A percentile compares a stretch with the other conserved stretches of the same genome.
These are phyloP conservation scores for Lathyrus oleraceus DNA, from an alignment of 306 rosid species.

Conservation along the genomic window DNA sequence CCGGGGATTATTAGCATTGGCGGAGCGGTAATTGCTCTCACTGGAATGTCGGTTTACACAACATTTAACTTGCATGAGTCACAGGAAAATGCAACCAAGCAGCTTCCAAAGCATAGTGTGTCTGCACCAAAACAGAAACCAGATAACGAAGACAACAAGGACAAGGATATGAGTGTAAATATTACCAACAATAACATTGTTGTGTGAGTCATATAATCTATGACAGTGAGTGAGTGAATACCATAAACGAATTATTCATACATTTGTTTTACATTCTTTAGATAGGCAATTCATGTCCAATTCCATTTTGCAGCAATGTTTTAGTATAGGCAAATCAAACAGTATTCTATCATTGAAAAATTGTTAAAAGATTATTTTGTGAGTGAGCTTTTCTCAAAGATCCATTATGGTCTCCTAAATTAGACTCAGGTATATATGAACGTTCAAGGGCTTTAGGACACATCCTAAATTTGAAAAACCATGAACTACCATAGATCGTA, in stretches of 20 bases:
- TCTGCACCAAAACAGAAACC: constrained; percentile 31
- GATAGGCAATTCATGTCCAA: constrained; percentile 30
- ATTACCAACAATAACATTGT: constrained; percentile 24
- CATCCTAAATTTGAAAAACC: not conserved
- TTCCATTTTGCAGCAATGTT: constrained; percentile 24
- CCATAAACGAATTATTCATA: constrained; percentile 5
- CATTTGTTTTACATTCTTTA: constrained; percentile 6
- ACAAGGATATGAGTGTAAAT: constrained; percentile 40
- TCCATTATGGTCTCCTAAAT: not conserved
- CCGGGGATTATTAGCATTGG: constrained; percentile 53
- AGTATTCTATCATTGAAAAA: constrained; percentile 5
- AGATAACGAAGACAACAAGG: constrained; percentile 35
- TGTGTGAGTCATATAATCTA: constrained; percentile 35
- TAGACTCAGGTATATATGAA: not conserved
- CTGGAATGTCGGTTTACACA: constrained; percentile 47
- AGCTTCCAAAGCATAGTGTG: constrained; percentile 34
- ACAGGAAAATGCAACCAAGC: constrained; percentile 40
- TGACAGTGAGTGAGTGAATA: not conserved
- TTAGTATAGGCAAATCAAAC: constrained; percentile 28
- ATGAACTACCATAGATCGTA: not conserved
- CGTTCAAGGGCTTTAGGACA: constrained; percentile 42
- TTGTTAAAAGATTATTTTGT: not conserved
- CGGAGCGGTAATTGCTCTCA: constrained; percentile 46
- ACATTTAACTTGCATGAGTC: constrained; percentile 42
- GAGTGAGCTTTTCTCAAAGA: constrained; percentile 4